Evolutionary conservation across 208 protist species (phyloP), one percentile per base, ranked within the genome.

Genomic region (Trichomonas gallinae): DNA sequence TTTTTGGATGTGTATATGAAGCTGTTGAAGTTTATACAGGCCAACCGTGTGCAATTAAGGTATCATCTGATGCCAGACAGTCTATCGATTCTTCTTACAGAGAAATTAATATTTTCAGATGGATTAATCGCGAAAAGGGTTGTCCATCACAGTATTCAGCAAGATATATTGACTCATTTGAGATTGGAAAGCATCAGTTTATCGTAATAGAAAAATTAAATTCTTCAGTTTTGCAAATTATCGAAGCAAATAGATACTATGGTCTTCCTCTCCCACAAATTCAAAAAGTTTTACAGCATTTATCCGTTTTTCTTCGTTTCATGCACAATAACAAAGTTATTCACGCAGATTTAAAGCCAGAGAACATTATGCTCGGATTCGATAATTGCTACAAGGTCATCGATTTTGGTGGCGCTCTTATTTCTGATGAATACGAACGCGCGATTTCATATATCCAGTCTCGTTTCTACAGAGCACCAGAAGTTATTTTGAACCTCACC

Each of bases 401-500:
- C 21, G 58, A 72, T 21, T 72, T 72, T 26, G 58, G 58, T n/a
- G 58, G 58, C 26, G 8, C 11, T 21, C 26, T 72, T 31, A 26
- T 72, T 26, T 58, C 8, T 58, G 21, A 72, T 17, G 58, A 72
- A 72, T 51, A 82, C 4, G 81, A 85, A 0, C 15, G 11, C 34
- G 26, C 6, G 0, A 15, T 11, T 42, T 17, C 15, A 6, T 85
- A 85, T 85, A 98, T 98, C 46, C 97, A 98, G 88, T 96, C 63
- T 3, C 36, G 97, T 8, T 98, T 97, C 49, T 98, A 98, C 96
- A 45, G 97, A 46, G 85, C 97, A 2, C 97, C 97, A 51, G 97
- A 98, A 96, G 97, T 98, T 34, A 51, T 98, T 26, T 81, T 98
- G 0, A 96, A 96, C 8, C 49, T 97, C 0, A 26, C 45, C 34